Base-by-base conservation (phyloP, 1,284 basidiomycete genomes). In the Sporisorium graminicola region DNA sequence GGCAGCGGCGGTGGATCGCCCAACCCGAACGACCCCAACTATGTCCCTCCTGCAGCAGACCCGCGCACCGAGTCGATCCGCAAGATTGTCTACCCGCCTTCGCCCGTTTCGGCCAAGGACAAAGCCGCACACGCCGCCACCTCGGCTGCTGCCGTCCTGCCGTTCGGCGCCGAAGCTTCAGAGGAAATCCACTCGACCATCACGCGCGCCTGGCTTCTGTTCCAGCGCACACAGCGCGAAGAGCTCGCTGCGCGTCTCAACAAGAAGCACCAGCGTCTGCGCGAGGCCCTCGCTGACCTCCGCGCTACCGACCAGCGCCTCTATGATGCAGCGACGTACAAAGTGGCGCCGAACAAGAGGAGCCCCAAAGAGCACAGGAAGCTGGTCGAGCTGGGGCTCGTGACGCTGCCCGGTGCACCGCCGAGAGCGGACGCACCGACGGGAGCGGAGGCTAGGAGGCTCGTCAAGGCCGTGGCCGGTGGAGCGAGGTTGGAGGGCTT, bases 121-220 rank as follows among this genome's bases (percentile, higher is more conserved):
- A 62, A 64, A 29, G 64, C 67, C 13, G 58, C 62, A 13, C 49
- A 52, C 22, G 51, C 63, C 10, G 61, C 64, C 43, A 76, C 75
- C 6, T 63, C 71, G 3, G 70, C 70, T 7, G 55, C 65, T 6
- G 65, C 65, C 4, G 75, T 79, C 5, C 58, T 79, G 5, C 73
- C 73, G 10, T 72, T 68, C 24, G 77, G 73, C 26, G 29, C 29
- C 29, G 60, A 58, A 12, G 77, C 61, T 0, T 76, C 78, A 22
- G 71, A 73, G 24, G 94, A 98, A 86, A 94, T 94, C 0, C 94
- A 98, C 87, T 91, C 94, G 79, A 98, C 95, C 8, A 94, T 98
- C 73, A 92, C 93, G 76, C 91, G 95, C 42, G 95, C 95, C 4
- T 98, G 93, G 92, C 87, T 92, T 60, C 89, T 98, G 22, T 91